phyloP scores from a whole-genome alignment of 257 asterid species.

The Rehmannia glutinosa region DNA sequence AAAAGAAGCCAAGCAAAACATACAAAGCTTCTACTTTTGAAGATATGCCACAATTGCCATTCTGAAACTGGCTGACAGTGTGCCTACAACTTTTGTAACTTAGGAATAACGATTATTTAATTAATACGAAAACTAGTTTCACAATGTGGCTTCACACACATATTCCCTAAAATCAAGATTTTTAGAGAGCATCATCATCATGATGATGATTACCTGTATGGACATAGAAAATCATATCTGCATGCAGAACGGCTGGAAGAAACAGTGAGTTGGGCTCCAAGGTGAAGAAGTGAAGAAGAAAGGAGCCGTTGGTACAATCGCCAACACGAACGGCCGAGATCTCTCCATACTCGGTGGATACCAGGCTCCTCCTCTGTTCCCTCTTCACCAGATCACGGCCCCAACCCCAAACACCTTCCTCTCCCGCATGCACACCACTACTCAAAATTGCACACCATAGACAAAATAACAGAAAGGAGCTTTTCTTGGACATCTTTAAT shows the following conservation, averaged over 20 bases:
- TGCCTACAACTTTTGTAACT: too few relatives aligned
- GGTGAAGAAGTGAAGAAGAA: constrained; percentile 71
- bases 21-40: too few relatives aligned
- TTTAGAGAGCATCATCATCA: too few relatives aligned
- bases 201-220: constrained; percentile 82
- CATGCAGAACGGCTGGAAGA: constrained; percentile 71
- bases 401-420: constrained; percentile 15
- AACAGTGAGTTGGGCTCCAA: constrained; percentile 77
- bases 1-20: too few relatives aligned
- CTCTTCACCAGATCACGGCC: constrained; percentile 42
- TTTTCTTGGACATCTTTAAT: background rate
- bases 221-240: constrained; percentile 83
- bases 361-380: constrained; percentile 29
- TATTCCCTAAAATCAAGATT: too few relatives aligned
- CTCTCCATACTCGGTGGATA: constrained; percentile 59
- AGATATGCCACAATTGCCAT: too few relatives aligned
- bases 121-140: too few relatives aligned
- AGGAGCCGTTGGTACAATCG: constrained; percentile 34
- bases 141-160: too few relatives aligned
- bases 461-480: background rate
- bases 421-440: background rate
- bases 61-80: too few relatives aligned
- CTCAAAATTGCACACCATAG: background rate
- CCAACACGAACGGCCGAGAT: constrained; percentile 44
- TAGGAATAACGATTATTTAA: too few relatives aligned